phyloP scores from a whole-genome alignment of 208 protist genomes.

The Trypanosoma grayi region DNA sequence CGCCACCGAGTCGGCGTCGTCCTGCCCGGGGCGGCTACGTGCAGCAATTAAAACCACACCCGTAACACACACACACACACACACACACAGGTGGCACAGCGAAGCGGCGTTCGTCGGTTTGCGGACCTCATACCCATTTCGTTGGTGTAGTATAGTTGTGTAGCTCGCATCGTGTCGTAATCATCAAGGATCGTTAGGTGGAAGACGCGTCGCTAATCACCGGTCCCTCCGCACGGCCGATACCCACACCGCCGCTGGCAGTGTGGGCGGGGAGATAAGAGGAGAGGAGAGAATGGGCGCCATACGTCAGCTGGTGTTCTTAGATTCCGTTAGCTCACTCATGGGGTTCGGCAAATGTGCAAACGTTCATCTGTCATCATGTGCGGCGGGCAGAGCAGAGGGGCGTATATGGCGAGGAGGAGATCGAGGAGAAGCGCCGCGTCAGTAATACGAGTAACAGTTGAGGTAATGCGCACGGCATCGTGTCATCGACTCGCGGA shows the following conservation, averaged over 20 bases:
- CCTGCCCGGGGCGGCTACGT: not conserved
- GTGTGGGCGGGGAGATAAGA: no score
- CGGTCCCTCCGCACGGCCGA: no score
- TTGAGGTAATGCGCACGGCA: conserved; percentile 30
- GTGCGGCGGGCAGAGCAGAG: not conserved
- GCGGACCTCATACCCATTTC: no score
- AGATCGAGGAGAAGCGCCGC: conserved; percentile 17
- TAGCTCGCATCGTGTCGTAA: no score
- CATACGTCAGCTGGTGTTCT: not conserved
- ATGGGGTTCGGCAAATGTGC: conserved; percentile 20
- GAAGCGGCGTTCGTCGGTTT: no score
- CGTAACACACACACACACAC: no score
- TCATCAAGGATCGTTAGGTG: no score
- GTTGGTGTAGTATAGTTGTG: no score
- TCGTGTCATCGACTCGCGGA: conserved; percentile 17
- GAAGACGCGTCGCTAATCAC: no score
- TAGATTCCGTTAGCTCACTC: conserved; percentile 13
- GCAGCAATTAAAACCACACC: no score
- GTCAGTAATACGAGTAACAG: conserved; percentile 35
- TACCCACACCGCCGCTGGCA: no score
- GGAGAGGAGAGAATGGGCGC: not conserved
- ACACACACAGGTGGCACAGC: no score
- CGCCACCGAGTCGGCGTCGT: not conserved
- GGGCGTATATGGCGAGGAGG: not conserved
- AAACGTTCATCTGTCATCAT: conserved; percentile 12